Percentiles rank a stretch among this genome's conserved stretches.
Conservation (phyloP, 2,329 filamentous ascomycete species). For the Calonectria crousiana region DNA sequence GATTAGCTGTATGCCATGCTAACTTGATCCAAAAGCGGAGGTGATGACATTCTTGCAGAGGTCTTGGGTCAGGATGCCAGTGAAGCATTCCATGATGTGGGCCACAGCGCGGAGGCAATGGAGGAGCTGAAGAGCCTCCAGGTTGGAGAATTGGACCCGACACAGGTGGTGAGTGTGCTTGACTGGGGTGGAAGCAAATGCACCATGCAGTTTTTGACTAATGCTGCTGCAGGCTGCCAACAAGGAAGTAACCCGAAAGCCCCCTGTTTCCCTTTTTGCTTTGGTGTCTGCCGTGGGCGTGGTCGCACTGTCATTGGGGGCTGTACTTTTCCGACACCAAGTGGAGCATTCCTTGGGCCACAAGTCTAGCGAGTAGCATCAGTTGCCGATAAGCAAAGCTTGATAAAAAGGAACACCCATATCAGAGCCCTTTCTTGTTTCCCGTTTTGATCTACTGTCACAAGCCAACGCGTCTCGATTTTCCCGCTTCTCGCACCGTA, state of each 20-base stretch:
- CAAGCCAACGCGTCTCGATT: not conserved
- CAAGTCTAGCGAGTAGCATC: not conserved
- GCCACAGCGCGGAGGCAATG: slow-evolving; percentile 20
- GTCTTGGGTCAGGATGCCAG: slow-evolving; percentile 18
- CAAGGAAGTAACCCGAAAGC: not conserved
- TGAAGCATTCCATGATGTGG: slow-evolving; percentile 24
- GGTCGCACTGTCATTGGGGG: slow-evolving; percentile 14
- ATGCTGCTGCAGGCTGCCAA: not conserved
- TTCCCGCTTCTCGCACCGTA: not conserved
- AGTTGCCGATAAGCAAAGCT: not conserved
- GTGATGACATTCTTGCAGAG: slow-evolving; percentile 23
- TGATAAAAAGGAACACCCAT: not conserved
- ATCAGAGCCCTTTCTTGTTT: not conserved
- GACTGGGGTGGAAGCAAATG: not conserved
- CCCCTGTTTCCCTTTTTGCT: not conserved
- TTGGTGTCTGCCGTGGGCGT: slow-evolving; percentile 9
- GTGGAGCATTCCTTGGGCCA: slow-evolving; percentile 1
- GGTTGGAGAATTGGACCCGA: slow-evolving; percentile 15
- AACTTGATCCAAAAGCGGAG: not conserved
- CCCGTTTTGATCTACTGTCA: not conserved
- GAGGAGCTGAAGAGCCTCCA: slow-evolving; percentile 12
- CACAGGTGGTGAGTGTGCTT: slow-evolving; percentile 4
- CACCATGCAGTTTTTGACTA: not conserved
- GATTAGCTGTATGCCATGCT: not conserved
- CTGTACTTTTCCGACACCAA: slow-evolving; percentile 20